phyloP scores from a whole-genome alignment of 352 stramenopile genomes.

The Pythium volutum region DNA sequence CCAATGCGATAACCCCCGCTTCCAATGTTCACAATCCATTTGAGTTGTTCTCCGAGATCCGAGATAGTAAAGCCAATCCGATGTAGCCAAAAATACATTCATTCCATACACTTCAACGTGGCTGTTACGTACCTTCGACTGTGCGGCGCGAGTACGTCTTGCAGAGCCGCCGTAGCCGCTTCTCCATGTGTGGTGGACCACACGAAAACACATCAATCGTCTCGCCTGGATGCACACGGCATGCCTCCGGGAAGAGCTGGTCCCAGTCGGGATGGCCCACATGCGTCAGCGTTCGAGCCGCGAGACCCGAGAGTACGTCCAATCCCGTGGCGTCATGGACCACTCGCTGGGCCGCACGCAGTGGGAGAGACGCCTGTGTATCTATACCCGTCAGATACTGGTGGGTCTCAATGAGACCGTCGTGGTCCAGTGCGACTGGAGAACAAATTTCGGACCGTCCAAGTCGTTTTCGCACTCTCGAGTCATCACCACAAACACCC shows the following conservation, averaged over 20 bases:
- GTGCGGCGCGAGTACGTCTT: slow-evolving; percentile 1
- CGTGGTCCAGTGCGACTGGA: too few relatives aligned
- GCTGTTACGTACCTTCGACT: not conserved
- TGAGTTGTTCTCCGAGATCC: too few relatives aligned
- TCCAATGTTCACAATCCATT: too few relatives aligned
- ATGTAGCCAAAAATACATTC: slow-evolving; percentile 10
- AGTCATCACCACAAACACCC: not conserved
- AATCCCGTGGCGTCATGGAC: not conserved
- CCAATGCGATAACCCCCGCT: too few relatives aligned
- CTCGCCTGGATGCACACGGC: not conserved
- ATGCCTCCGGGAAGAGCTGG: slow-evolving; percentile 5
- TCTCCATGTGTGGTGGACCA: not conserved
- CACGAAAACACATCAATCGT: slow-evolving; percentile 4
- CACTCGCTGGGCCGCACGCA: not conserved
- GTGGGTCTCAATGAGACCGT: not conserved
- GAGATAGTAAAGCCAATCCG: too few relatives aligned
- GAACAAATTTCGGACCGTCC: too few relatives aligned
- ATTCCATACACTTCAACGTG: too few relatives aligned
- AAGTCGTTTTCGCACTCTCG: too few relatives aligned
- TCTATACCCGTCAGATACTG: not conserved
- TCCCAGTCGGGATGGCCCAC: slow-evolving; percentile 6
- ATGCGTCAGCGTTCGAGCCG: not conserved
- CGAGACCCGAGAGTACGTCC: not conserved
- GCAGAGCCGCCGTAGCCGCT: not conserved
- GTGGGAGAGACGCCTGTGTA: not conserved